These are phyloP conservation scores for Starmerella apicola DNA, from an alignment of 805 yeast genomes.

Conservation along the genomic window DNA sequence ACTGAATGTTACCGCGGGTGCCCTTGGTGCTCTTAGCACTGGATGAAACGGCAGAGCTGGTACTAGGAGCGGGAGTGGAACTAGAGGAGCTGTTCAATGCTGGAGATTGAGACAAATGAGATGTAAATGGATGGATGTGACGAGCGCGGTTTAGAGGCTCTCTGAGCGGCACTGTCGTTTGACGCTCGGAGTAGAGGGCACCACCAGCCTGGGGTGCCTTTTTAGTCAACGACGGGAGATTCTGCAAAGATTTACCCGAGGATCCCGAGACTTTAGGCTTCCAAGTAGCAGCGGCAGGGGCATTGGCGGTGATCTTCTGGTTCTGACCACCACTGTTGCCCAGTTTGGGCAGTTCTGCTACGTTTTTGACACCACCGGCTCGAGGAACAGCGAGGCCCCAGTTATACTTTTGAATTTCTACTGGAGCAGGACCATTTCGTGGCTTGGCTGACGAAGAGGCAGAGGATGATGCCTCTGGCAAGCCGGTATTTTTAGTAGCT, in stretches of 20 bases:
- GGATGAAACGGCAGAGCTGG: background rate
- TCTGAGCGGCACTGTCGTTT: background rate
- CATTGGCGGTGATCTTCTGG: background rate
- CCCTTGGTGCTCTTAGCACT: background rate
- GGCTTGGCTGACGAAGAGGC: background rate
- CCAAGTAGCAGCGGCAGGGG: background rate
- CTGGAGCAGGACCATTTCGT: conserved; percentile 5
- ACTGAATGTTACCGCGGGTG: background rate
- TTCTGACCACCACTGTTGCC: conserved; percentile 4
- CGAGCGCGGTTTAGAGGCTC: too few species aligned
- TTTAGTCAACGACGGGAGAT: conserved; percentile 4
- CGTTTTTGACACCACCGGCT: conserved; percentile 3
- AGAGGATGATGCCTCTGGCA: too few species aligned
- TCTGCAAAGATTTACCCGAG: background rate
- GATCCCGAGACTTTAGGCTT: background rate
- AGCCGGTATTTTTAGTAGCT: background rate
- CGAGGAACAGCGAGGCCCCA: conserved; percentile 10
- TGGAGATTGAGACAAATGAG: too few species aligned
- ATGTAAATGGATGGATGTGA: too few species aligned
- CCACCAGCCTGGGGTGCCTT: background rate
- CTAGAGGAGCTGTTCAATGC: background rate
- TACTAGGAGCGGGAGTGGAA: background rate
- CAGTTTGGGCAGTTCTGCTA: conserved; percentile 14
- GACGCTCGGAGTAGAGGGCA: background rate
- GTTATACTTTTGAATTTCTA: conserved; percentile 2